Evolutionary conservation across 2,329 filamentous ascomycete species (phyloP), one percentile per base, ranked within the genome.

Genomic region (Shiraia sp.): DNA sequence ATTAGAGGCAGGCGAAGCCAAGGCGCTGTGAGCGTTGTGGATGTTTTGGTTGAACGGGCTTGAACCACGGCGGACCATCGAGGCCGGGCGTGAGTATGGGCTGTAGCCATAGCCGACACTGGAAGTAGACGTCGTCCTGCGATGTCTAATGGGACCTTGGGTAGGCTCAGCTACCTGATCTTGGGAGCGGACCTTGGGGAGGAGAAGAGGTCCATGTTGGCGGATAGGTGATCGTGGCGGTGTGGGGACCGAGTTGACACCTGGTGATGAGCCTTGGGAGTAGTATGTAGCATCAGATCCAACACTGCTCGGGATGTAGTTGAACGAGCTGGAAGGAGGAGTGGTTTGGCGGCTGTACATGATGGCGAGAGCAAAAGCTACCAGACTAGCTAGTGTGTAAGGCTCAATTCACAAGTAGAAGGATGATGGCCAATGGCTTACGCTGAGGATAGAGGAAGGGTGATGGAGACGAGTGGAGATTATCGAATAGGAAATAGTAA

Each of bases 121-220:
- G 37, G 59, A 78, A 71, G 59, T 78, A 68, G 66, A 80, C 75
- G 75, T 81, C 47, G 75, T 74, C 58, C 75, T 72, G 55, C 75
- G 75, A 64, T 79, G 75, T 59, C 83, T 79, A 70, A 86, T 82
- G 40, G 66, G 65, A 19, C 70, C 65, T 36, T 76, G 74, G 28
- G 75, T 74, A 28, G 80, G 80, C 53, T 85, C 82, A 48, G 90
- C 80, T 48, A 85, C 79, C 71, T 92, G 87, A 72, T 95, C 90
- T 72, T 93, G 90, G 28, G 82, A 82, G 47, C 90, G 82, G 73
- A 95, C 91, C 78, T 90, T 93, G 62, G 90, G 90, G 23, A 95
- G 78, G 45, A 95, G 76, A 34, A 89, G 76, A 36, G 89, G 88
- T 37, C 89, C 88, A 72, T 90, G 86, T 48, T 89, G 86, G 47